Conservation (phyloP, 495 filamentous ascomycete species). For the Hypoxylon rickii region DNA sequence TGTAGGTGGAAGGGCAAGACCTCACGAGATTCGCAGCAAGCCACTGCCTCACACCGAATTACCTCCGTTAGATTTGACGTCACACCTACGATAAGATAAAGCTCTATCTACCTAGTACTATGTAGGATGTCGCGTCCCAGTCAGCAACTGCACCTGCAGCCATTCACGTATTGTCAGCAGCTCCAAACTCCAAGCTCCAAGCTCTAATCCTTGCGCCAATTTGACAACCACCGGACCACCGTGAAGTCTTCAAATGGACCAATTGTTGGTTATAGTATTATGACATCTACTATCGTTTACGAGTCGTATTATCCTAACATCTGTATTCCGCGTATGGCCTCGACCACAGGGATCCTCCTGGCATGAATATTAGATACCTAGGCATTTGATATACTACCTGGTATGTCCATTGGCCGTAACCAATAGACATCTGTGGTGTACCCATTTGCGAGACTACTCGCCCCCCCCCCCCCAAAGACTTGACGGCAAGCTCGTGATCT, state of each 20-base stretch:
- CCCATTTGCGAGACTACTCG: too few species aligned
- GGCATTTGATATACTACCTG: too few species aligned
- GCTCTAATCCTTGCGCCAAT: too few species aligned
- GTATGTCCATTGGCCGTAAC: too few species aligned
- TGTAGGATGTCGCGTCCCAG: conserved; percentile 12
- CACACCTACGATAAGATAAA: conserved; percentile 33
- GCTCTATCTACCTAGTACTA: not conserved
- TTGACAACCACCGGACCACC: not conserved
- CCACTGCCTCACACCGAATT: conserved; percentile 4
- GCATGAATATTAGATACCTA: too few species aligned
- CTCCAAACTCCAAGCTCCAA: too few species aligned
- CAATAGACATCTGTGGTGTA: too few species aligned
- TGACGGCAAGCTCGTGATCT: too few species aligned
- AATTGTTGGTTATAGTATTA: conserved; percentile 1
- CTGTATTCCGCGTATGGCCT: not conserved
- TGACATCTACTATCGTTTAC: conserved; percentile 1
- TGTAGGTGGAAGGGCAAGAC: not conserved
- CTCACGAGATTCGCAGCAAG: not conserved
- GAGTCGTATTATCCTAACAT: not conserved
- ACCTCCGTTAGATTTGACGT: conserved; percentile 8
- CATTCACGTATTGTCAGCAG: too few species aligned
- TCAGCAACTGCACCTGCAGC: conserved; percentile 3
- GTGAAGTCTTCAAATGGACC: not conserved
- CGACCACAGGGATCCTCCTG: too few species aligned
- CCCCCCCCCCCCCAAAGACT: too few species aligned